Evolutionary conservation across 306 rosid genomes (phyloP), one percentile per base, ranked within the genome.

Genomic region (Cucumis cinereus): DNA sequence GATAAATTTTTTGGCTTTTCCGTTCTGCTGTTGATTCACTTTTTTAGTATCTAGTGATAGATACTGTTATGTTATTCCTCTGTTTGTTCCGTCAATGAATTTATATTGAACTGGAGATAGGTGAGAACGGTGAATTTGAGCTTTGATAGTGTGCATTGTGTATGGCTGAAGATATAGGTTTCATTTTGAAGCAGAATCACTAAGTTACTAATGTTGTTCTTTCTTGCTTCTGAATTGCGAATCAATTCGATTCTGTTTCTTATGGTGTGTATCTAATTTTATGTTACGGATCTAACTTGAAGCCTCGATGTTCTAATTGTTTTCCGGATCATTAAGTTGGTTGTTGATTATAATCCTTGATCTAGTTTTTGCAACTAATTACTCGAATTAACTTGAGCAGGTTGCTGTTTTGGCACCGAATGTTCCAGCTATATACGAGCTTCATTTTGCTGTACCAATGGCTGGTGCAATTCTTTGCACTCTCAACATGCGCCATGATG

Each of bases 371-470:
- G 24, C 22, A 49, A 68, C 61, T 23, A 53, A 64, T 45, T 45
- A 9, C 13, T 30, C 70, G 35, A 15, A n/a, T 55, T 56, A 40
- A 7, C 20, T 74, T 8, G 35, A 75, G 36, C 40, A 75, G 69
- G 78, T 75, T 57, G 78, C 97, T 38, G 86, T 82, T 36, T 9
- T 91, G 19, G 90, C 97, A 15, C 95, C 94, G 2, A 91, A 91
- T 74, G 54, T 84, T 74, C 97, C 94, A 1, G 85, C 97, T 81
- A 88, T 85, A 91, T 89, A 86, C 69, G 94, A 91, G 87, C 94
- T 89, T 63, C 94, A 89, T 56, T 91, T 91, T 70, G 91, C 97
- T 43, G 85, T 87, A 38, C 94, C 94, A 56, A 89, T 91, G 89
- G 8, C 94, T 60, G 92, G 94, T 28, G 92, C 88, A 0, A 23